phyloP scores from a whole-genome alignment of 1,284 basidiomycete species.

The Trichosporon sp. region DNA sequence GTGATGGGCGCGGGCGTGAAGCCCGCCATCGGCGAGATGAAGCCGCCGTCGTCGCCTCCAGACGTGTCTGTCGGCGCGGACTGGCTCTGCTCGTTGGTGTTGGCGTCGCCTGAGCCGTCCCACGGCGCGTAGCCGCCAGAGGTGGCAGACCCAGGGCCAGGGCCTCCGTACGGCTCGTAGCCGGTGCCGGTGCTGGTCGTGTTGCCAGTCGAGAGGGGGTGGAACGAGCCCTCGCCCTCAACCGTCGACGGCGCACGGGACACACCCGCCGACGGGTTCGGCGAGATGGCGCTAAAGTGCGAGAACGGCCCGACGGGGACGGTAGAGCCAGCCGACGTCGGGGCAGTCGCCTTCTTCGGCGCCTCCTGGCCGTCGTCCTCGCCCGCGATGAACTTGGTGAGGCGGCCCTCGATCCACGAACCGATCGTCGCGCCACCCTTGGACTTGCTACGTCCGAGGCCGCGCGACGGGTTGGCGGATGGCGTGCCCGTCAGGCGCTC shows the following conservation, averaged over 20 bases:
- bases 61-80: constrained; percentile 11
- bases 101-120: constrained; percentile 9
- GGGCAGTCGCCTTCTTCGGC: constrained; percentile 13
- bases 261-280: constrained; percentile 64
- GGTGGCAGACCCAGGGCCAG: background rate
- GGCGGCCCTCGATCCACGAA: constrained; percentile 86
- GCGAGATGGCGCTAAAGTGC: constrained; percentile 90
- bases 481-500: constrained; percentile 74
- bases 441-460: constrained; percentile 59
- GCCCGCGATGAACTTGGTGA: constrained; percentile 95
- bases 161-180: background rate
- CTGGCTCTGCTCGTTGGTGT: constrained; percentile 5
- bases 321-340: background rate
- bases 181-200: background rate
- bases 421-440: constrained; percentile 91
- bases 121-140: constrained; percentile 16
- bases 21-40: constrained; percentile 43
- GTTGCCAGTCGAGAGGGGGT: constrained; percentile 7
- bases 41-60: constrained; percentile 56
- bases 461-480: constrained; percentile 69
- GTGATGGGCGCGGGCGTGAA: constrained; percentile 1
- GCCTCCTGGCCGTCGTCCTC: constrained; percentile 53
- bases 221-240: constrained; percentile 17
- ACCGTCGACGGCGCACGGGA: constrained; percentile 33
- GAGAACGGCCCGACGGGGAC: constrained; percentile 75